These are phyloP conservation scores for Conticribra guillardii DNA, from an alignment of 108 stramenopile species.

Conservation along the genomic window DNA sequence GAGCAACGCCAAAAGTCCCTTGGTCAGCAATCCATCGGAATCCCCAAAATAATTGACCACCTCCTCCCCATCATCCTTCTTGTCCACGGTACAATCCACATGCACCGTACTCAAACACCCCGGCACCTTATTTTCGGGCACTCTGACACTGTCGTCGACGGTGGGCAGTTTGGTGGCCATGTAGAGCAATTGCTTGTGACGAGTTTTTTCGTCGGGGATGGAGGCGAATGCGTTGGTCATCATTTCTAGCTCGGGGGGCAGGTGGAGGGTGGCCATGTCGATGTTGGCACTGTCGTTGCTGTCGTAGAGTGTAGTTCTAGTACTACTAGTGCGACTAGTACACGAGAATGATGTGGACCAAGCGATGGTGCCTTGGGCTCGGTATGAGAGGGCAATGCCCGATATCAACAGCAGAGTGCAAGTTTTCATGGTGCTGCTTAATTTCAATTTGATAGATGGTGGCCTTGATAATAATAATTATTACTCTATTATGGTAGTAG, in stretches of 20 bases:
- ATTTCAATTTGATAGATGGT: too few species aligned
- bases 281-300: background rate
- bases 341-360: background rate
- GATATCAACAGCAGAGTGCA: too few species aligned
- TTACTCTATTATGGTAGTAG: too few species aligned
- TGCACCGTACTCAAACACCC: conserved; percentile 92
- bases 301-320: background rate
- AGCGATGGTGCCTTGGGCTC: background rate
- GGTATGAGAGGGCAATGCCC: background rate
- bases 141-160: conserved; percentile 57
- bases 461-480: too few species aligned
- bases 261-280: conserved; percentile 50
- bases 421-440: too few species aligned
- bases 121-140: conserved; percentile 88
- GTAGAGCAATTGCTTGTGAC: conserved; percentile 96
- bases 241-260: conserved; percentile 80
- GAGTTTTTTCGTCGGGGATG: conserved; percentile 89
- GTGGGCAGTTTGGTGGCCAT: conserved; percentile 79
- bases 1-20: conserved; percentile 93
- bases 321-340: background rate
- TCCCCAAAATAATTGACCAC: conserved; percentile 88
- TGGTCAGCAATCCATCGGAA: conserved; percentile 94
- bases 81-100: conserved; percentile 63
- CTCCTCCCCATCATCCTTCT: conserved; percentile 37
- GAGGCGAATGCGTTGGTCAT: conserved; percentile 78